Evolutionary conservation across 306 rosid species (phyloP).

Genomic region (Cicer bijugum): DNA sequence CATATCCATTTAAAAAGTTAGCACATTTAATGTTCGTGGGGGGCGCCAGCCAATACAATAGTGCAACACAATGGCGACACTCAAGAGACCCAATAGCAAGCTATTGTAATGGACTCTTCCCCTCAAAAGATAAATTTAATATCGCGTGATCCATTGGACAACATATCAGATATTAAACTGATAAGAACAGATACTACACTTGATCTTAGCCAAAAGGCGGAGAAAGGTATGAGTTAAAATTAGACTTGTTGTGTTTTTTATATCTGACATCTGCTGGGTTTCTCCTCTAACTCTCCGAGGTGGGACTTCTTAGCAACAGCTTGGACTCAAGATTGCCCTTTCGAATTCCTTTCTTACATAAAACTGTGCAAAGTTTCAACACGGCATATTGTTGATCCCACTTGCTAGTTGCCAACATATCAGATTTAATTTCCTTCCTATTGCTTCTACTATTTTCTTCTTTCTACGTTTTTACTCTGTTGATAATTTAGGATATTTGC

Average conservation of each 20-base stretch:
- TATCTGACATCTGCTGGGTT: not conserved
- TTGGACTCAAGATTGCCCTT: not conserved
- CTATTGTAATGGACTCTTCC: not conserved
- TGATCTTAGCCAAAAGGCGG: slow-evolving; percentile 19
- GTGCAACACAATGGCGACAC: not conserved
- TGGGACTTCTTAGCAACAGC: not conserved
- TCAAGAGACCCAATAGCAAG: not conserved
- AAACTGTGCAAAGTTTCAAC: no score
- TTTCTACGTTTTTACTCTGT: no score
- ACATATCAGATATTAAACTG: slow-evolving; percentile 17
- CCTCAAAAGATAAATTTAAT: not conserved
- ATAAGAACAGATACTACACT: slow-evolving; percentile 20
- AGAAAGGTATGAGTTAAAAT: not conserved
- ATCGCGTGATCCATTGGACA: not conserved
- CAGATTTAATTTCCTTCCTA: no score
- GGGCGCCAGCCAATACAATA: not conserved
- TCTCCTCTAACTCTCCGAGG: not conserved
- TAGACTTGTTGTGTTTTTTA: not conserved
- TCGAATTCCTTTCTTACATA: no score
- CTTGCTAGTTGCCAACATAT: no score
- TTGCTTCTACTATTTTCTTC: no score
- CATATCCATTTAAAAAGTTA: no score
- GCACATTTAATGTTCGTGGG: not conserved
- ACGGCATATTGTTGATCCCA: no score
- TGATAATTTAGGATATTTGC: no score